These are phyloP conservation scores for Hydrangea macrophylla DNA, from an alignment of 148 eudicot genomes.

Conservation along the genomic window DNA sequence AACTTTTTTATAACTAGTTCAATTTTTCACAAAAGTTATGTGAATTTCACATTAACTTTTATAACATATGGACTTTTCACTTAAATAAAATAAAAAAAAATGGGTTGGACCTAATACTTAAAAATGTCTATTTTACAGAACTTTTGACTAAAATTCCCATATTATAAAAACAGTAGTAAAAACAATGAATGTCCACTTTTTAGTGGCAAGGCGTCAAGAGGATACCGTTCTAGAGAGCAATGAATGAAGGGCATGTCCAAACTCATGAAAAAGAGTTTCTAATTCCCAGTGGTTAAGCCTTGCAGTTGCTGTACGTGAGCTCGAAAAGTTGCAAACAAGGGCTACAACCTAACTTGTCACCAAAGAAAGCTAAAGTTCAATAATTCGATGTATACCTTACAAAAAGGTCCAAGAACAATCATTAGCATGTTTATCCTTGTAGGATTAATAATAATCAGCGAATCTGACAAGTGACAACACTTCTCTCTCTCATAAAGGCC, in stretches of 20 bases:
- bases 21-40: too few relatives aligned
- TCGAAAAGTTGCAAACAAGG: constrained; percentile 89
- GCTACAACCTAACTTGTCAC: constrained; percentile 69
- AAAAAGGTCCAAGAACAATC: background rate
- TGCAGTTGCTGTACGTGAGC: constrained; percentile 33
- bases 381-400: background rate
- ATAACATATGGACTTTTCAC: too few relatives aligned
- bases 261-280: constrained; percentile 96
- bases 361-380: constrained; percentile 3
- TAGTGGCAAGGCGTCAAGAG: constrained; percentile 1
- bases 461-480: background rate
- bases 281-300: constrained; percentile 89
- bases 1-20: too few relatives aligned
- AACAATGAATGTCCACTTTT: constrained; percentile 4
- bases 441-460: background rate
- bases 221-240: constrained; percentile 91
- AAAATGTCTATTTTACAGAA: too few relatives aligned
- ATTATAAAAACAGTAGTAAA: background rate
- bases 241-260: constrained; percentile 99
- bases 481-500: background rate
- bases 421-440: background rate
- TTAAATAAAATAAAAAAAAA: too few relatives aligned
- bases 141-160: too few relatives aligned
- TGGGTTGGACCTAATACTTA: too few relatives aligned
- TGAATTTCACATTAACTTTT: too few relatives aligned